Base-by-base conservation (phyloP, 805 yeast genomes). In the Ogataea angusta region DNA sequence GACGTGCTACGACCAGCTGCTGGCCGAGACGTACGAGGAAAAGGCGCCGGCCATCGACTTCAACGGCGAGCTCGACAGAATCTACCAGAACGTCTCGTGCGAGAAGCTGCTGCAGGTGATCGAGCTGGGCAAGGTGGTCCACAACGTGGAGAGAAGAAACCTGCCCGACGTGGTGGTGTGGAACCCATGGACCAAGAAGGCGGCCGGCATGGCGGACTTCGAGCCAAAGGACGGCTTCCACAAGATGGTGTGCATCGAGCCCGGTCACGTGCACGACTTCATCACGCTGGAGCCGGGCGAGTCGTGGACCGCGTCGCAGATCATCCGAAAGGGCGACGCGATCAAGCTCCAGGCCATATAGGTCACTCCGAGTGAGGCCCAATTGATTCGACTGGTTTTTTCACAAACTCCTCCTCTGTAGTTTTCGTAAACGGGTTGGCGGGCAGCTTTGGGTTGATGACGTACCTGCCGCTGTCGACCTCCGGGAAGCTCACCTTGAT, bases 141-240 rank as follows among this genome's bases (percentile, higher is more conserved):
- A 82, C 59, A 80, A 85, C 30, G 63, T 91, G 25, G 69, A 75
- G 39, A 73, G 95, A 57, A 66, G 66, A 12, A 82, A 82, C 53
- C 42, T 62, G 51, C 80, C 76, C 0, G 81, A 76, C 48, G 69
- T 75, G 5, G 98, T 93, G 35, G 97, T 93, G 40, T 93, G 99
- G 99, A 93, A 93, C 64, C 99, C 99, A 26, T 93, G 98, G 99
- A 70, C 76, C 50, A 74, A 83, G 42, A 86, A 85, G 62, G 77
- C 93, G n/a, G 70, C 67, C 17, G 81, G 83, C 2, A 86, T 93
- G 91, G 81, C 70, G 30, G 99, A 93, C 66, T 93, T 91, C 56
- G 75, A 72, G 53, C 99, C 98, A 36, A 87, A 85, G 60, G 63
- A 66, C 39, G 98, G 96, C 5, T 93, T 72, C 69, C 73, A 79